phyloP scores from a whole-genome alignment of 768 basidiomycete species.

The Baorangia bicolor region DNA sequence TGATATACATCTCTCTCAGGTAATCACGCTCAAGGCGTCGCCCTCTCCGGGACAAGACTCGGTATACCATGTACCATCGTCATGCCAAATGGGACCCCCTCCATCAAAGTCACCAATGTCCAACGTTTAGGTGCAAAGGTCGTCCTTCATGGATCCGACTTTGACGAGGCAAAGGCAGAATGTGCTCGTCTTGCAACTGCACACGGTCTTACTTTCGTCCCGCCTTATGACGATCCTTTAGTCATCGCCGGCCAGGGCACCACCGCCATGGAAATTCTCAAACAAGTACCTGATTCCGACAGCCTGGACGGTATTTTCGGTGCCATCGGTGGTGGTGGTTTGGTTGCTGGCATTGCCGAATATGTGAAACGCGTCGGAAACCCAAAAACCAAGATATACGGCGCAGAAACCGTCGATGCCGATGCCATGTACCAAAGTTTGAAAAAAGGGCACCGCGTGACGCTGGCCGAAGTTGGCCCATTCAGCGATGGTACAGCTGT shows the following conservation, averaged over 20 bases:
- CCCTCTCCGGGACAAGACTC: slow-evolving; percentile 85
- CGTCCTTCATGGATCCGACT: slow-evolving; percentile 86
- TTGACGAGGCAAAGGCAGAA: slow-evolving; percentile 95
- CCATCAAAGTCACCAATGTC: slow-evolving; percentile 95
- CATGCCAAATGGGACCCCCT: slow-evolving; percentile 93
- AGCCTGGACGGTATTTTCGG: slow-evolving; percentile 82
- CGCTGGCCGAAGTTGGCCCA: slow-evolving; percentile 86
- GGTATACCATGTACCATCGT: slow-evolving; percentile 97
- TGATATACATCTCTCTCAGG: slow-evolving; percentile 46
- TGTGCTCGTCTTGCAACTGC: slow-evolving; percentile 79
- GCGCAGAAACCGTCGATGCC: slow-evolving; percentile 93
- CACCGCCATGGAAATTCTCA: slow-evolving; percentile 90
- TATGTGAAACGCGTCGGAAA: slow-evolving; percentile 93
- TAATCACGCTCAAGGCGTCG: slow-evolving; percentile 98
- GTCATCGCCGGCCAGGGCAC: slow-evolving; percentile 98
- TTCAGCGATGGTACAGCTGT: slow-evolving; percentile 99
- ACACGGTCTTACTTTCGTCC: slow-evolving; percentile 86
- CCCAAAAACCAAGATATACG: slow-evolving; percentile 77
- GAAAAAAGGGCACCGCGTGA: slow-evolving; percentile 76
- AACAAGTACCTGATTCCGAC: slow-evolving; percentile 78
- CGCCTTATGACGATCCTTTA: slow-evolving; percentile 95
- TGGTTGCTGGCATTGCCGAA: slow-evolving; percentile 85
- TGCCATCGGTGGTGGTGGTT: slow-evolving; percentile 91
- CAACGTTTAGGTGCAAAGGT: slow-evolving; percentile 95
- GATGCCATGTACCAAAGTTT: slow-evolving; percentile 92